phyloP scores from a whole-genome alignment of 2,329 filamentous ascomycete species.

The Sphaerulina musiva region DNA sequence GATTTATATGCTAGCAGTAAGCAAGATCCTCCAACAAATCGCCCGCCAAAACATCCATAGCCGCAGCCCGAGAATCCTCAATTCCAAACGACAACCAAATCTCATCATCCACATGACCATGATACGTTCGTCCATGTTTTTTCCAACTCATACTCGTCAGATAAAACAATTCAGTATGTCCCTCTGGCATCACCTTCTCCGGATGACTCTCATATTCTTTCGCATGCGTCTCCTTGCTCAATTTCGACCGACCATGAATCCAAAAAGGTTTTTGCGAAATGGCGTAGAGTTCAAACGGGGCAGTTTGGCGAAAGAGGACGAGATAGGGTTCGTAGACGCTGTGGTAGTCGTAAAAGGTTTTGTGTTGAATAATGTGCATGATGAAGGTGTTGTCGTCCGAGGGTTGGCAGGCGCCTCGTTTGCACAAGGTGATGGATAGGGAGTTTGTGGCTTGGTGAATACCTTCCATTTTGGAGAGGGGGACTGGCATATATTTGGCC shows the following conservation, averaged over 20 bases:
- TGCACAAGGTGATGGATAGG: constrained; percentile 50
- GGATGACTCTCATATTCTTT: constrained; percentile 15
- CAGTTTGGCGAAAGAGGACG: constrained; percentile 44
- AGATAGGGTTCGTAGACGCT: constrained; percentile 51
- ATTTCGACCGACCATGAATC: constrained; percentile 46
- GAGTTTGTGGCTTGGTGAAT: constrained; percentile 58
- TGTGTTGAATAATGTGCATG: constrained; percentile 51
- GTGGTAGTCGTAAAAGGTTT: constrained; percentile 46
- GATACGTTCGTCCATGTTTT: constrained; percentile 42
- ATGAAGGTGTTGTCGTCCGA: constrained; percentile 48
- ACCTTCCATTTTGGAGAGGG: constrained; percentile 27
- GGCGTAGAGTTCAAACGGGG: constrained; percentile 48
- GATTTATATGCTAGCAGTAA: constrained; percentile 4
- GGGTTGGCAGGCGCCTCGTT: constrained; percentile 40
- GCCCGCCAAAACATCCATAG: constrained; percentile 48
- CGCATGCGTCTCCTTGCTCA: constrained; percentile 24
- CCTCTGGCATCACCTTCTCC: constrained; percentile 17
- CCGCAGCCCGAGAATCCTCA: constrained; percentile 46
- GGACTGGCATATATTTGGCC: constrained; percentile 33
- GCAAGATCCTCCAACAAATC: constrained; percentile 44
- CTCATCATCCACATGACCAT: constrained; percentile 53
- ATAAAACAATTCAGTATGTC: constrained; percentile 51
- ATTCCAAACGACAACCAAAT: constrained; percentile 52
- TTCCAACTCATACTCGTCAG: constrained; percentile 55
- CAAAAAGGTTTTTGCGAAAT: constrained; percentile 49